Conservation (phyloP, 1,284 basidiomycete genomes). For the Fomitopsis palustris region DNA sequence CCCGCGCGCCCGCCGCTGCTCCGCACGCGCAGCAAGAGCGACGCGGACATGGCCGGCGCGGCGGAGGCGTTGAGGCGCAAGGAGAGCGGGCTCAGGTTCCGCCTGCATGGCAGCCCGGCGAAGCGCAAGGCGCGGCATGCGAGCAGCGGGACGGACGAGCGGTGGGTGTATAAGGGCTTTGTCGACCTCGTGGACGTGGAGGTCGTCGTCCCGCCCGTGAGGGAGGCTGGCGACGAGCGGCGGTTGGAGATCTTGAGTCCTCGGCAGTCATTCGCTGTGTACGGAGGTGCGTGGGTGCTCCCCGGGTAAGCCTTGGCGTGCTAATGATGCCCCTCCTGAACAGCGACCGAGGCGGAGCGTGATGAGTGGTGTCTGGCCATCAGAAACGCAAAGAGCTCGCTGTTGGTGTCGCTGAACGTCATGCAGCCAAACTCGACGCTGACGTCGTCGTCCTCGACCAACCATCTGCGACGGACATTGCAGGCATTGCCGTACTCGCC, state of each 20-base stretch:
- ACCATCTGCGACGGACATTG: conserved; percentile 66
- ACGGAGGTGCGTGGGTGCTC: conserved; percentile 50
- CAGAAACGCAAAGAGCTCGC: conserved; percentile 67
- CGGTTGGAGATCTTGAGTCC: conserved; percentile 75
- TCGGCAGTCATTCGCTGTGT: conserved; percentile 73
- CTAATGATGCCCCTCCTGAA: neutral
- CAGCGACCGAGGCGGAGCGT: conserved; percentile 55
- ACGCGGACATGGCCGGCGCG: conserved; percentile 42
- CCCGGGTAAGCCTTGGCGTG: neutral
- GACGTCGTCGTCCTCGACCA: conserved; percentile 69
- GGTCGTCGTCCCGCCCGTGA: conserved; percentile 57
- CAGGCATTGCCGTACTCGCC: conserved; percentile 71
- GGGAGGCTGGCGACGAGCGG: conserved; percentile 43
- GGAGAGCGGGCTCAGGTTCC: conserved; percentile 23
- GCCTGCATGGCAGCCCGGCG: conserved; percentile 21
- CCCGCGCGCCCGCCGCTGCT: conserved; percentile 33
- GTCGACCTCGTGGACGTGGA: conserved; percentile 74
- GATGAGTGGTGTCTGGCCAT: conserved; percentile 71
- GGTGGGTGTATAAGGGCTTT: conserved; percentile 68
- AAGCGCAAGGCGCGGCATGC: conserved; percentile 38
- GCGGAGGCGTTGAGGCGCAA: conserved; percentile 16
- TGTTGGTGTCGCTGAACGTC: conserved; percentile 62
- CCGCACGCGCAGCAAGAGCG: conserved; percentile 57
- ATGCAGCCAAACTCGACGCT: conserved; percentile 77
- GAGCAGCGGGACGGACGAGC: conserved; percentile 46